Evolutionary conservation across 2,329 filamentous ascomycete genomes (phyloP), one percentile per base, ranked within the genome.

Genomic region (Geosmithia morbida): DNA sequence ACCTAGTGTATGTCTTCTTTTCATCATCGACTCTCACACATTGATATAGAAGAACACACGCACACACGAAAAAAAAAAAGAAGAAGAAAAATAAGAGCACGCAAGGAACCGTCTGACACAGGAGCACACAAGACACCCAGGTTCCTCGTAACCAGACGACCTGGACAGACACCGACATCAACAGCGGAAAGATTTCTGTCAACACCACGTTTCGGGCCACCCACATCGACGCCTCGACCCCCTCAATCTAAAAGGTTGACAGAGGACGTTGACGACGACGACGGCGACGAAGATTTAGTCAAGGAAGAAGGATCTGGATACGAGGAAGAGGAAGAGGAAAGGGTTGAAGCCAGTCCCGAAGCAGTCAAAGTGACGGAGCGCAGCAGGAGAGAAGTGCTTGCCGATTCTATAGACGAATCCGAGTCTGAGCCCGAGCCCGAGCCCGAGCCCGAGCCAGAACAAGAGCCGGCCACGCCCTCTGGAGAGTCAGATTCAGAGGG

Each of bases 161-260:
- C 33, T 37, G 33, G 33, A 37, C 22, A 26, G 8, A 26, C 22
- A 37, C 33, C 33, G 13, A 7, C 33, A 37, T 16, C 33, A 37
- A 37, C 33, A 37, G 33, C 33, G 33, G 11, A 16, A 3, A 5
- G 11, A 37, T 13, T 37, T 3, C 11, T 11, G 33, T 11, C 33
- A 6, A 67, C 64, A 39, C 65, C 63, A 18, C 58, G 62, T n/a
- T 68, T 66, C 51, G 59, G 59, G 45, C 56, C 59, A 2, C 61
- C 61, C 13, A 45, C 43, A 39, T 20, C 41, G 51, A 55, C 52
- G 47, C 52, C 50, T 37, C 56, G 57, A 11, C 54, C 56, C 30
- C 59, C 58, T 46, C 61, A 59, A 48, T 50, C 33, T 37, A 37
- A 37, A 16, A 37, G 11, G 33, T 37, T 37, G 33, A 26, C 4